Percentiles rank a stretch among this genome's conserved stretches.
These are phyloP conservation scores for Dendrostoma leiphaemia DNA, from an alignment of 2,329 filamentous ascomycete genomes.

Conservation along the genomic window DNA sequence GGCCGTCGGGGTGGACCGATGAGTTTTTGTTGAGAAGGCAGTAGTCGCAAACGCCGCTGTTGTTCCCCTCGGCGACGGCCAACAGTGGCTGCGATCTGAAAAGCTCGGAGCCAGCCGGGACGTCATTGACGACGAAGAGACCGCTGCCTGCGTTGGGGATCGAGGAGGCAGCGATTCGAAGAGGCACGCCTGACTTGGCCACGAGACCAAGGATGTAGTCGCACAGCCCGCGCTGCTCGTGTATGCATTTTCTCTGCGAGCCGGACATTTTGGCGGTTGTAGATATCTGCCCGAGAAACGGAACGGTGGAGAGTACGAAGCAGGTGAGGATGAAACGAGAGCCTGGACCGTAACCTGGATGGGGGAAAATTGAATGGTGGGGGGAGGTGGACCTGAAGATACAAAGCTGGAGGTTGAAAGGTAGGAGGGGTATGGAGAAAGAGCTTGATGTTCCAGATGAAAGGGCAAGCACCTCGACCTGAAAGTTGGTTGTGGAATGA, in stretches of 20 bases:
- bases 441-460: no score
- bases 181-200: not conserved
- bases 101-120: conserved; percentile 26
- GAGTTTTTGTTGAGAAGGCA: conserved; percentile 23
- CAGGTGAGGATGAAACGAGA: not conserved
- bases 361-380: no score
- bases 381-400: no score
- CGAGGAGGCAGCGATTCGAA: conserved; percentile 15
- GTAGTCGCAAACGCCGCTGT: conserved; percentile 25
- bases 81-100: conserved; percentile 23
- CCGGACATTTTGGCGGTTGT: conserved; percentile 7
- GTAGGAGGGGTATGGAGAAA: no score
- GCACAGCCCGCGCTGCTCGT: conserved; percentile 13
- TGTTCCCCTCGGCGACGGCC: conserved; percentile 17
- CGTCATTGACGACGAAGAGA: conserved; percentile 21
- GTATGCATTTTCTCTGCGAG: not conserved
- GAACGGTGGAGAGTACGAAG: not conserved
- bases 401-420: no score
- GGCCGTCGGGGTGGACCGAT: conserved; percentile 9
- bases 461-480: no score
- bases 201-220: conserved; percentile 6
- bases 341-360: no score
- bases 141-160: conserved; percentile 25
- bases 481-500: no score
- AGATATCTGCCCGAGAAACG: no score